These are phyloP conservation scores for Wickerhamiella australiensis DNA, from an alignment of 805 yeast species.

Conservation along the genomic window DNA sequence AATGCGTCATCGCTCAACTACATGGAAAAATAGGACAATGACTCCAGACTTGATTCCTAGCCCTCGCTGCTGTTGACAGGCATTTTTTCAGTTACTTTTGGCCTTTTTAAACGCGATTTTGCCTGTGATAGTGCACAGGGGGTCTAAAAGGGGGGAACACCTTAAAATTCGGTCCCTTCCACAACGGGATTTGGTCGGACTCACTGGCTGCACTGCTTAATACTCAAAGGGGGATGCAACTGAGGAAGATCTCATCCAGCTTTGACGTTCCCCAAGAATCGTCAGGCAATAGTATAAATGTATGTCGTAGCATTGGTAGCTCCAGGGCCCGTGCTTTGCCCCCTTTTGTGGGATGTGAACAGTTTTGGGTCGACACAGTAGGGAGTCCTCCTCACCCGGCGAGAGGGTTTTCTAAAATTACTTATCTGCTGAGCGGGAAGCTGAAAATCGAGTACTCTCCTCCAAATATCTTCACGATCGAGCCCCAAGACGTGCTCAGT, in stretches of 20 bases:
- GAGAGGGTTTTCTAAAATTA: conserved; percentile 20
- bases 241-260: neutral
- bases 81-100: no score
- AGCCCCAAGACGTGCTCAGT: conserved; percentile 19
- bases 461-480: conserved; percentile 16
- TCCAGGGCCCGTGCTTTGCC: conserved; percentile 16
- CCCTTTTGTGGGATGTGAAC: conserved; percentile 21
- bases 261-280: neutral
- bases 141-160: no score
- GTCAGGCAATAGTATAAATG: conserved; percentile 2
- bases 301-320: conserved; percentile 13
- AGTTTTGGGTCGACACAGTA: conserved; percentile 15
- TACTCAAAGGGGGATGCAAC: neutral
- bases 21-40: no score
- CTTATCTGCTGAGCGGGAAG: conserved; percentile 15
- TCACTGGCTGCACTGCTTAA: neutral
- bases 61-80: no score
- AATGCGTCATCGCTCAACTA: no score
- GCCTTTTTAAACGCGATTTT: no score
- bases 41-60: no score
- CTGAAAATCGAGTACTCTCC: conserved; percentile 18
- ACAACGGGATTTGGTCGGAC: no score
- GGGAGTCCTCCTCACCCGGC: conserved; percentile 22
- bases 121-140: no score
- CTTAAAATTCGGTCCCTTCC: no score